phyloP scores from a whole-genome alignment of 306 rosid genomes.

The Begonia masoniana region DNA sequence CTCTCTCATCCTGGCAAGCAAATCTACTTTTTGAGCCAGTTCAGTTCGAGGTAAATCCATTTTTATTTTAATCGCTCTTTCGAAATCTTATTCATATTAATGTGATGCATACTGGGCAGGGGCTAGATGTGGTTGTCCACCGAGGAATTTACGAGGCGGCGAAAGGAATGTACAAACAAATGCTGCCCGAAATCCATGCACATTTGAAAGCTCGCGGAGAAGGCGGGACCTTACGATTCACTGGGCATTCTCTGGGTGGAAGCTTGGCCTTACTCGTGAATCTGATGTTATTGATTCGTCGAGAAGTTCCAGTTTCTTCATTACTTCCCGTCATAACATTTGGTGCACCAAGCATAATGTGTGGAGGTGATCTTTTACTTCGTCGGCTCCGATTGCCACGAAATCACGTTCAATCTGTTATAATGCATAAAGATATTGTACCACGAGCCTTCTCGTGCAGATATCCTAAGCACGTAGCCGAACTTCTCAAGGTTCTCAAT shows the following conservation, averaged over 20 bases:
- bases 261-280: constrained; percentile 81
- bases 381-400: constrained; percentile 59
- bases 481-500: constrained; percentile 75
- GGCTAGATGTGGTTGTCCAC: constrained; percentile 70
- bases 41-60: constrained; percentile 55
- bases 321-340: constrained; percentile 88
- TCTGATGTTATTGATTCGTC: constrained; percentile 76
- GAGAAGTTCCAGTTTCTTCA: constrained; percentile 57
- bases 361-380: constrained; percentile 78
- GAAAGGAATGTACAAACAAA: constrained; percentile 75
- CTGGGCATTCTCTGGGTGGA: constrained; percentile 98
- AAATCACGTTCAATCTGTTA: constrained; percentile 66
- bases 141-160: constrained; percentile 99
- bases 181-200: constrained; percentile 67
- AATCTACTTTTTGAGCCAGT: constrained; percentile 88
- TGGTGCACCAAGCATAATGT: constrained; percentile 88
- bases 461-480: constrained; percentile 73
- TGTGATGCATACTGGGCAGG: constrained; percentile 20
- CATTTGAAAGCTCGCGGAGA: constrained; percentile 60
- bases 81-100: background rate
- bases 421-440: constrained; percentile 89
- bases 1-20: constrained; percentile 95
- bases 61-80: no score
- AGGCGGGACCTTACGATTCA: constrained; percentile 62
- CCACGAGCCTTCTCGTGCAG: constrained; percentile 96